These are phyloP conservation scores for Colletotrichum lupini DNA, from an alignment of 2,329 filamentous ascomycete species.

Conservation along the genomic window DNA sequence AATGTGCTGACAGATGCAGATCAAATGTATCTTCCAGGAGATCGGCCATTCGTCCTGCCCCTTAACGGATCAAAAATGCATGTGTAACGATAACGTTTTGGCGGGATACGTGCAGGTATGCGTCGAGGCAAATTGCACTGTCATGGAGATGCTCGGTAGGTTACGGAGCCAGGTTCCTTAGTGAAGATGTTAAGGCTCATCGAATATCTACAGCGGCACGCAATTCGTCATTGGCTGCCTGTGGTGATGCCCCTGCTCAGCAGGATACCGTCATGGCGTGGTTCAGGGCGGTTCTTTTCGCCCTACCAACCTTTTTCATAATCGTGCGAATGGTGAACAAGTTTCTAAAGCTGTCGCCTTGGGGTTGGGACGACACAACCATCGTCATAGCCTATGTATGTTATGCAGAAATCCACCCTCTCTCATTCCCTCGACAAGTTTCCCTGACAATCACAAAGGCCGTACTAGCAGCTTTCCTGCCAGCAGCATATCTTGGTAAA, in stretches of 20 bases:
- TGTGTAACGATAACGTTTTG: slow-evolving; percentile 17
- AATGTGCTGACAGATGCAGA: slow-evolving; percentile 1
- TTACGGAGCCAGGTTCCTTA: no score
- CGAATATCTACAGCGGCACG: background rate
- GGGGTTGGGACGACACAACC: slow-evolving; percentile 30
- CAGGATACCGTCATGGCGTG: background rate
- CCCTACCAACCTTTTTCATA: slow-evolving; percentile 14
- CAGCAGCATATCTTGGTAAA: slow-evolving; percentile 7
- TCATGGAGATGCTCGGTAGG: slow-evolving; percentile 29
- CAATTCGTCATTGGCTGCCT: slow-evolving; percentile 25
- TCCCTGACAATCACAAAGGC: background rate
- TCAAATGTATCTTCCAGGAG: slow-evolving; percentile 21
- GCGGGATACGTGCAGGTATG: slow-evolving; percentile 19
- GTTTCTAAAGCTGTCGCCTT: slow-evolving; percentile 25
- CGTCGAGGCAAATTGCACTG: slow-evolving; percentile 21
- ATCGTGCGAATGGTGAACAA: slow-evolving; percentile 12
- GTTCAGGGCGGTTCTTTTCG: slow-evolving; percentile 10
- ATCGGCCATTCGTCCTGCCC: slow-evolving; percentile 16
- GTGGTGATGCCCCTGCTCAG: background rate
- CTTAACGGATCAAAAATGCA: slow-evolving; percentile 25
- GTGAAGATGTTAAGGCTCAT: background rate
- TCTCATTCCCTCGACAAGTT: background rate
- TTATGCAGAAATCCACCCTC: background rate
- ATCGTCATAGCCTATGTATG: slow-evolving; percentile 27
- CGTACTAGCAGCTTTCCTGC: background rate